phyloP scores from a whole-genome alignment of 371 early-diverging fungal species.

The Parasitella parasitica region DNA sequence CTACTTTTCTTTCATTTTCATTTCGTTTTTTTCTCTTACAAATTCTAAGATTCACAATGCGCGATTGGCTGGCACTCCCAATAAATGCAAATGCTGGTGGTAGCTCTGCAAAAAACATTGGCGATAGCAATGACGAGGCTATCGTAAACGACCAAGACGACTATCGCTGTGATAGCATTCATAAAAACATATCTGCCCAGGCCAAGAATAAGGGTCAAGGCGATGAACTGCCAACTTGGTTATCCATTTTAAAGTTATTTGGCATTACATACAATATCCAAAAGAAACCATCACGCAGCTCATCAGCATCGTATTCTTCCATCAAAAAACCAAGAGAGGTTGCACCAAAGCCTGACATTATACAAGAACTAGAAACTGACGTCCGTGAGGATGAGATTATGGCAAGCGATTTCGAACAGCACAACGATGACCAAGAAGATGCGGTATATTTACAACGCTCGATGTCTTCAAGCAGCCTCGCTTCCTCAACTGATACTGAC shows the following conservation, averaged over 20 bases:
- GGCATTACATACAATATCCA: background rate
- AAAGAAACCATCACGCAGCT: background rate
- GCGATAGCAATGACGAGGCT: background rate
- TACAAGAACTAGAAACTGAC: background rate
- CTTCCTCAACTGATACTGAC: constrained; percentile 8
- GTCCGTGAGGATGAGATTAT: too few species aligned
- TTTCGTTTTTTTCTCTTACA: constrained; percentile 22
- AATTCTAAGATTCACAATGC: constrained; percentile 18
- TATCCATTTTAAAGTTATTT: constrained; percentile 9
- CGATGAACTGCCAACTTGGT: constrained; percentile 4
- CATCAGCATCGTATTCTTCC: background rate
- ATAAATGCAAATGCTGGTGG: background rate
- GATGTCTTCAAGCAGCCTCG: constrained; percentile 3
- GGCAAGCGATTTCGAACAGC: too few species aligned
- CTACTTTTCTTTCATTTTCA: constrained; percentile 20
- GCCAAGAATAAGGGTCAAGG: background rate
- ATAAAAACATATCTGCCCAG: background rate
- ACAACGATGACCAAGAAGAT: constrained; percentile 1
- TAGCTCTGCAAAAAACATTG: background rate
- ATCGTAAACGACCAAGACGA: background rate
- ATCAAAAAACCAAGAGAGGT: background rate
- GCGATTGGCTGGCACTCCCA: constrained; percentile 26
- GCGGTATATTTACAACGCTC: background rate
- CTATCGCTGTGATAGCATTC: background rate
- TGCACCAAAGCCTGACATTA: background rate